Conservation (phyloP, 805 yeast species). For the Candida caryicola region DNA sequence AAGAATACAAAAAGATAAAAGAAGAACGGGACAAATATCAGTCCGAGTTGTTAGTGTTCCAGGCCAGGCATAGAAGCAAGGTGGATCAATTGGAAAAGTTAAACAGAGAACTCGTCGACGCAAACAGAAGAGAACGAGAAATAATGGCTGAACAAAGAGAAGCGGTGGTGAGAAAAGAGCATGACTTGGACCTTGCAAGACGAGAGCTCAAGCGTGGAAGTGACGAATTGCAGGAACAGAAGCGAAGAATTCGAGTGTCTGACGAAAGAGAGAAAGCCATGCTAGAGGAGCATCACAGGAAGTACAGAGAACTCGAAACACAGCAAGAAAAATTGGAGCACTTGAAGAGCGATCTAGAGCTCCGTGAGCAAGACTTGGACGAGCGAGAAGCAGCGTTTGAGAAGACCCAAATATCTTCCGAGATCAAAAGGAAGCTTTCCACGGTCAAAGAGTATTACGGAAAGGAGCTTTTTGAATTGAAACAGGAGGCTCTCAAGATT, state of each 20-base stretch:
- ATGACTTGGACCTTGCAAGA: conserved; percentile 1
- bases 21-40: not conserved
- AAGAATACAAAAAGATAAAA: not conserved
- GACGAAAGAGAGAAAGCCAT: not conserved
- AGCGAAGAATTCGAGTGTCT: not conserved
- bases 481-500: conserved; percentile 10
- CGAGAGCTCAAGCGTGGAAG: not conserved
- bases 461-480: conserved; percentile 3
- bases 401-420: conserved; percentile 1
- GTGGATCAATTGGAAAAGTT: not conserved
- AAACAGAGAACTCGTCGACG: not conserved
- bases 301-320: not conserved
- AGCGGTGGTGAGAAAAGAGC: not conserved
- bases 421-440: conserved; percentile 7
- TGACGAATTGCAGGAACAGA: not conserved
- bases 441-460: conserved; percentile 10
- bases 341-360: conserved; percentile 7
- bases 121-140: not conserved
- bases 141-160: not conserved
- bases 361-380: conserved; percentile 8
- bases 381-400: conserved; percentile 8
- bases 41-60: not conserved
- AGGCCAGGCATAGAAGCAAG: not conserved
- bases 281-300: not conserved
- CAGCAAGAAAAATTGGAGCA: not conserved